Evolutionary conservation across 345 rosid genomes (phyloP).

Genomic region (Eucalyptus regnans): DNA sequence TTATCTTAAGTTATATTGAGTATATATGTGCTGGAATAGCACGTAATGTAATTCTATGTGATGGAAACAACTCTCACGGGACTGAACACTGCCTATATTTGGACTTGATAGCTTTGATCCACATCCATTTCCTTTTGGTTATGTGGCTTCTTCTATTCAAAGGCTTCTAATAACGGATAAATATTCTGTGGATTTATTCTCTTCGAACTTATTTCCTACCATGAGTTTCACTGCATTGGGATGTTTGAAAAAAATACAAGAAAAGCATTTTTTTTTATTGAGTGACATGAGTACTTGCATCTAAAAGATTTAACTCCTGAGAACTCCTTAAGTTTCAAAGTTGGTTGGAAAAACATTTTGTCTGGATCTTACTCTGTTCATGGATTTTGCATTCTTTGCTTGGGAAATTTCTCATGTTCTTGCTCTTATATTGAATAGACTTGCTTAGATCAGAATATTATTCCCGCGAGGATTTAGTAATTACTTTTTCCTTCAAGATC

Average conservation of each 20-base stretch:
- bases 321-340: neutral
- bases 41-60: neutral
- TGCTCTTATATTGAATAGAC: neutral
- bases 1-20: neutral
- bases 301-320: neutral
- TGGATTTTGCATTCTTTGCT: neutral
- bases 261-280: neutral
- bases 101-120: neutral
- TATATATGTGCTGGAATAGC: neutral
- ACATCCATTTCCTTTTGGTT: neutral
- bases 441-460: neutral
- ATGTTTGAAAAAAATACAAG: neutral
- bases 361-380: neutral
- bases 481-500: neutral
- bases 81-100: neutral
- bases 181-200: neutral
- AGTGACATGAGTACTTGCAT: neutral
- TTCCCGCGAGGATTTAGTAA: neutral
- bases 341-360: neutral
- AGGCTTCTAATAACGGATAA: neutral
- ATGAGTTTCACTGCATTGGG: neutral
- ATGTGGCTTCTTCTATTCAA: neutral
- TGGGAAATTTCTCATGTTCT: neutral
- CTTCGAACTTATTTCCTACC: neutral
- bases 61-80: neutral